Evolutionary conservation across 768 basidiomycete genomes (phyloP), one percentile per base, ranked within the genome.

Genomic region (Phylloporus arenicola): DNA sequence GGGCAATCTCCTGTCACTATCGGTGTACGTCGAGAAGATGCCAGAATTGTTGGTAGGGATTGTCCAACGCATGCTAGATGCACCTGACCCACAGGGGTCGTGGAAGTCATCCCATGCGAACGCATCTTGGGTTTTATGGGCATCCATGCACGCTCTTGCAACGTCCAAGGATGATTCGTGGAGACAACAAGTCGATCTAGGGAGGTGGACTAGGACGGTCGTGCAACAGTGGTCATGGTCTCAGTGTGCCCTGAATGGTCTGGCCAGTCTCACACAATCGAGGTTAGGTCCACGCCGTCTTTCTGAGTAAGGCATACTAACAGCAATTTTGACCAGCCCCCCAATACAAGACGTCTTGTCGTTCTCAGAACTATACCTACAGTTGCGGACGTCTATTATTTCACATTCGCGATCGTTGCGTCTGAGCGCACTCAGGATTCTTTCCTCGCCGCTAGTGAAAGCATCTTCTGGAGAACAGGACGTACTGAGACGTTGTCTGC

Each of bases 341-440:
- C 29, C 61, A 29, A 53, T 59, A 17, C 56, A 54, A 9, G 57
- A 63, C 27, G 24, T 34, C 7, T 51, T 76, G 22, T 59, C 73
- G 1, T 71, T 85, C 14, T 68, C 74, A 10, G 71, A 73, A 17
- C 60, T 84, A 4, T 88, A 87, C 55, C 64, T 73, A 1, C 57
- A 61, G 20, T 67, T 95, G 19, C 71, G 76, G 24, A 59, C 67
- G 0, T 72, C 81, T 17, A 64, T 96, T 1, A 69, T 87, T 3
- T 94, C 92, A 0, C 84, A 92, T 60, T 86, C 86, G 8, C 80
- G 80, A 2, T 50, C 70, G 1, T 70, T 88, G 6, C 83, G 95
- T 12, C 70, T 85, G 1, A 73, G 78, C 17, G 73, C 82, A 0
- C 75, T 96, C 7, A 77, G 79, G 20, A 69, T 93, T 7, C 78